Evolutionary conservation across 2,329 filamentous ascomycete genomes (phyloP).

Genomic region (Zasmidium cellare): DNA sequence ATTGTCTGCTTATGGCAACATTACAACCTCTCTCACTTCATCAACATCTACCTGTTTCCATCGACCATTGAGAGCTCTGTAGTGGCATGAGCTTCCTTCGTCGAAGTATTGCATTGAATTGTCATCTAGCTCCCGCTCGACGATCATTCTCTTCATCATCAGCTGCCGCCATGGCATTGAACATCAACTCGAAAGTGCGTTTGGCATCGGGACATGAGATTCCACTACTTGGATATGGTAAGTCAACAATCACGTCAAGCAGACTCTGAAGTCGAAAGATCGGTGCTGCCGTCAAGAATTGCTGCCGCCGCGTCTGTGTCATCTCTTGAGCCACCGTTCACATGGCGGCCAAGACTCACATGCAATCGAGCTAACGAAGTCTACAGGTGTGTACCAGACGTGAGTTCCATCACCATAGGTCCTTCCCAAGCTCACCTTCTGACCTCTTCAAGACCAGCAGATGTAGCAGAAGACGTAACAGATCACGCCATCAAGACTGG

Average conservation of each 20-base stretch:
- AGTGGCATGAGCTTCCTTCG: slow-evolving; percentile 11
- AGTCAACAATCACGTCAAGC: slow-evolving; percentile 21
- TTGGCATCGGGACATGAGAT: slow-evolving; percentile 64
- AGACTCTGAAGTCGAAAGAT: not conserved
- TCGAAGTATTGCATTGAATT: not conserved
- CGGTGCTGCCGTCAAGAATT: no score
- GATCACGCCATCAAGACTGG: slow-evolving; percentile 57
- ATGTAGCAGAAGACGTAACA: slow-evolving; percentile 58
- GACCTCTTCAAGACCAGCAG: slow-evolving; percentile 44
- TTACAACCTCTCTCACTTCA: not conserved
- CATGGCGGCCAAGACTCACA: not conserved
- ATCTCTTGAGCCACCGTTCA: no score
- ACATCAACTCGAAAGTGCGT: slow-evolving; percentile 50
- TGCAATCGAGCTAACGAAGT: not conserved
- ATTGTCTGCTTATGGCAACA: not conserved
- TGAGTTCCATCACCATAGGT: slow-evolving; percentile 11
- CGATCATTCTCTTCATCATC: slow-evolving; percentile 20
- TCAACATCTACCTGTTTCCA: not conserved
- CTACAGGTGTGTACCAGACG: slow-evolving; percentile 37
- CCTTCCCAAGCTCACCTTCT: not conserved
- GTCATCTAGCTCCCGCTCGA: not conserved
- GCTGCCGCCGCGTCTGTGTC: no score
- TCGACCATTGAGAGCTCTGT: not conserved
- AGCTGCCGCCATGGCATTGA: slow-evolving; percentile 43
- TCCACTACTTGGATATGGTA: slow-evolving; percentile 61